These are phyloP conservation scores for Carex sylvatica DNA, from an alignment of 202 grass and related monocot species.

Conservation along the genomic window DNA sequence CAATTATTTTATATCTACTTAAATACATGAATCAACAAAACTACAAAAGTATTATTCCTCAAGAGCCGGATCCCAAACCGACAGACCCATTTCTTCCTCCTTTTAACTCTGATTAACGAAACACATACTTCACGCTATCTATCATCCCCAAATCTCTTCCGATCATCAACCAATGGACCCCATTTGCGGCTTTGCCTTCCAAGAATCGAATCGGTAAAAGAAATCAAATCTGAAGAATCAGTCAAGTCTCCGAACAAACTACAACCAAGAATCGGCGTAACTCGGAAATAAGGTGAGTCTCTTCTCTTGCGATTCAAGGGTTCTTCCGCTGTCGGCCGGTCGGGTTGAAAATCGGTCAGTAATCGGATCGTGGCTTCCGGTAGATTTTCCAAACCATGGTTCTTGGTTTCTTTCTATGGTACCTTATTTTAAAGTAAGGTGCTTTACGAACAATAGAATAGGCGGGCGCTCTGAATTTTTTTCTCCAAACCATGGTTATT, in stretches of 20 bases:
- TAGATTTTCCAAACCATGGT: background rate
- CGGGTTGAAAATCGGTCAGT: background rate
- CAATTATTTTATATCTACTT: no score
- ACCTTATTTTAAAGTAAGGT: background rate
- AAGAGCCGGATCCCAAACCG: background rate
- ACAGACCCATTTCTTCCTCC: background rate
- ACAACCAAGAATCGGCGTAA: background rate
- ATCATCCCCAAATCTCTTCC: conserved; percentile 5
- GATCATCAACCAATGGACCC: background rate
- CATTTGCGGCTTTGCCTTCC: background rate
- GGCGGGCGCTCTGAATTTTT: no score
- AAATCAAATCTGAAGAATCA: conserved; percentile 5
- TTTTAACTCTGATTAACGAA: background rate
- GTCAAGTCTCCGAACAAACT: background rate
- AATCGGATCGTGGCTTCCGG: background rate
- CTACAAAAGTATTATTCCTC: background rate
- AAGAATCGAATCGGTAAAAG: background rate
- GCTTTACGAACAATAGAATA: background rate
- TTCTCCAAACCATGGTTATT: no score
- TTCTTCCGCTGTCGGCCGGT: background rate
- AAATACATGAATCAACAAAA: background rate
- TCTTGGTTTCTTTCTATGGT: background rate
- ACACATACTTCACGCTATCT: background rate
- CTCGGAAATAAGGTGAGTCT: background rate
- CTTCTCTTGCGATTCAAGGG: background rate